Base-by-base conservation (phyloP, 2,329 filamentous ascomycete species). In the Aspergillus latus region DNA sequence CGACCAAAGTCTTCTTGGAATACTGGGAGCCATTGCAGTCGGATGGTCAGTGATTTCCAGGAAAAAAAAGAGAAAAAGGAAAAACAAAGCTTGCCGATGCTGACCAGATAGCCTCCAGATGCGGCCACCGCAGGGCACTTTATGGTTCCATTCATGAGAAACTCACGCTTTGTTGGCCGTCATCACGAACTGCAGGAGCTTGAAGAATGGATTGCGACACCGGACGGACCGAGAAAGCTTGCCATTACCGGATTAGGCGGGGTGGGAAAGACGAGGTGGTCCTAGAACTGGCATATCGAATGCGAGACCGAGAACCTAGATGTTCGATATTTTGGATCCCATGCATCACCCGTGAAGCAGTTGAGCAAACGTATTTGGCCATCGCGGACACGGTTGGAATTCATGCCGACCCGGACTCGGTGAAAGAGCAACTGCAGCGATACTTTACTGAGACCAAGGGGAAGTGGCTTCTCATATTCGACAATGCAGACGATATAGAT, bases 271-370 rank as follows among this genome's bases (percentile, higher is more conserved):
- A 62, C 67, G 65, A 69, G 40, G 34, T 69, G 26, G 67, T 64
- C 1, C 61, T 70, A 34, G 64, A 68, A 37, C 56, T 64, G 15
- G 61, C 62, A 9, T 63, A 67, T 46, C 59, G 52, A 2, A 37
- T 63, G n/a, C 58, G 49, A 5, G 15, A 36, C 2, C 13, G 4
- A n/a, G 29, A 51, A 3, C 13, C 13, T 11, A 53, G 64, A 4
- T 26, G 30, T 32, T 69, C 61, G n/a, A 50, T 67, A 3, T 69
- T 71, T 47, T 71, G 67, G 67, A 48, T 70, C 16, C 62, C 65
- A 46, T 64, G 63, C 29, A 66, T 60, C 26, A 69, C 55, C 53
- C 40, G 47, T 4, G 59, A 46, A 21, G 49, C 15, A 2, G 42
- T 64, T 28, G 54, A 63, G n/a, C 59, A 64, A 37, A 52, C 54